Evolutionary conservation across 352 stramenopile species (phyloP).

Genomic region (Phytopythium mirpurense): DNA sequence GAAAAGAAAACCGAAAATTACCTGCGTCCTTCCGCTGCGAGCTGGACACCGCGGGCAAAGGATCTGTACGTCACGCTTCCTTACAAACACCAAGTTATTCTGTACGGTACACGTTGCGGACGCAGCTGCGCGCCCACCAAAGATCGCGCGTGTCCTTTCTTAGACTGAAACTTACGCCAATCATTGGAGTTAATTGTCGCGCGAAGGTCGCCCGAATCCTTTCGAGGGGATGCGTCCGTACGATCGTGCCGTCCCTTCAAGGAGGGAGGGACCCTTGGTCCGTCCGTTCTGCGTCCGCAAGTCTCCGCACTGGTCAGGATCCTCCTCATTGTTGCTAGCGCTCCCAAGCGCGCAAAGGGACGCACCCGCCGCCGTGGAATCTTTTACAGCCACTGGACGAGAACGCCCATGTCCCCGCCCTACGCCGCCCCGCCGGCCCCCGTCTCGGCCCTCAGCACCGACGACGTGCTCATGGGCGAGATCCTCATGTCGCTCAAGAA

Average conservation of each 20-base stretch:
- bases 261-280: no score
- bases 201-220: slow-evolving; percentile 23
- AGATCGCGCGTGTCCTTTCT: slow-evolving; percentile 8
- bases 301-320: neutral
- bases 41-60: neutral
- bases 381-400: neutral
- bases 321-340: slow-evolving; percentile 3
- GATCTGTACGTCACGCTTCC: neutral
- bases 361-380: neutral
- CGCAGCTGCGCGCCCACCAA: slow-evolving; percentile 1
- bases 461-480: slow-evolving; percentile 71
- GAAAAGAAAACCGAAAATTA: no score
- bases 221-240: slow-evolving; percentile 22
- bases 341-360: neutral
- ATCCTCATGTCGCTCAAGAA: slow-evolving; percentile 76
- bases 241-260: neutral
- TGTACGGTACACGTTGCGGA: neutral
- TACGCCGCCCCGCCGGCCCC: neutral
- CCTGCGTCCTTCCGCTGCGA: no score
- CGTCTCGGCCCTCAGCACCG: slow-evolving; percentile 28
- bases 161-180: neutral
- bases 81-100: slow-evolving; percentile 1
- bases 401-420: slow-evolving; percentile 9
- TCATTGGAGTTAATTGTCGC: neutral
- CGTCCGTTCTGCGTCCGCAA: neutral